Percentiles rank a stretch among this genome's conserved stretches.
These are phyloP conservation scores for Fusarium sp. DNA, from an alignment of 2,329 filamentous ascomycete species.

Conservation along the genomic window DNA sequence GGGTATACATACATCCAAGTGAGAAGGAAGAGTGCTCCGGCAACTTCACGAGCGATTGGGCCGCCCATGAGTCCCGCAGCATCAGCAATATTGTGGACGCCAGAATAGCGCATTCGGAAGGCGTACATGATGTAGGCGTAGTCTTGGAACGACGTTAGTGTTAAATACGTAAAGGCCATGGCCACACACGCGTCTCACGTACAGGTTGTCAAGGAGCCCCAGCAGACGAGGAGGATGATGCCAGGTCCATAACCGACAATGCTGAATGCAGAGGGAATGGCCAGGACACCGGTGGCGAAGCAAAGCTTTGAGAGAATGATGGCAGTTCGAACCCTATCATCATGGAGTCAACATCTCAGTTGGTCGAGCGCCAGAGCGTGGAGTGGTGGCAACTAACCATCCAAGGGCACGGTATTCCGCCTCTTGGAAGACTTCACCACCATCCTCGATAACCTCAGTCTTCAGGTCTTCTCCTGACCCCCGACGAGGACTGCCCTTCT, in stretches of 20 bases:
- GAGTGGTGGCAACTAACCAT: constrained; percentile 23
- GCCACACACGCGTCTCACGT: background rate
- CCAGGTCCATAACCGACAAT: constrained; percentile 42
- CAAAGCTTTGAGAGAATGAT: constrained; percentile 38
- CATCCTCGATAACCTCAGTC: constrained; percentile 17
- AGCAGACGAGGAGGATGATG: constrained; percentile 31
- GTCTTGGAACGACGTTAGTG: constrained; percentile 15
- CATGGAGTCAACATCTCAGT: background rate
- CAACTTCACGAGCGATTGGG: constrained; percentile 37
- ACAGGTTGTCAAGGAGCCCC: constrained; percentile 42
- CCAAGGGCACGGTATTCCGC: constrained; percentile 39
- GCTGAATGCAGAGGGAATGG: constrained; percentile 42
- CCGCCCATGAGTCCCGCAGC: constrained; percentile 41
- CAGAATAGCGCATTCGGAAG: constrained; percentile 41
- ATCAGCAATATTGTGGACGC: constrained; percentile 46
- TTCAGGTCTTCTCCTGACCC: background rate
- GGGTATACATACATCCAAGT: constrained; percentile 38
- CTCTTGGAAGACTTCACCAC: constrained; percentile 37
- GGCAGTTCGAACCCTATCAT: constrained; percentile 32
- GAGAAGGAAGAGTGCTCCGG: constrained; percentile 38
- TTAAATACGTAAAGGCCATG: background rate
- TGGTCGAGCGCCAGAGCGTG: background rate
- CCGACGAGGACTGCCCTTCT: background rate
- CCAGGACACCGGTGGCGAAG: constrained; percentile 45
- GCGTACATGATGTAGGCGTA: constrained; percentile 46